phyloP scores from a whole-genome alignment of 169 alveolate species.

The Fabrea salina region DNA sequence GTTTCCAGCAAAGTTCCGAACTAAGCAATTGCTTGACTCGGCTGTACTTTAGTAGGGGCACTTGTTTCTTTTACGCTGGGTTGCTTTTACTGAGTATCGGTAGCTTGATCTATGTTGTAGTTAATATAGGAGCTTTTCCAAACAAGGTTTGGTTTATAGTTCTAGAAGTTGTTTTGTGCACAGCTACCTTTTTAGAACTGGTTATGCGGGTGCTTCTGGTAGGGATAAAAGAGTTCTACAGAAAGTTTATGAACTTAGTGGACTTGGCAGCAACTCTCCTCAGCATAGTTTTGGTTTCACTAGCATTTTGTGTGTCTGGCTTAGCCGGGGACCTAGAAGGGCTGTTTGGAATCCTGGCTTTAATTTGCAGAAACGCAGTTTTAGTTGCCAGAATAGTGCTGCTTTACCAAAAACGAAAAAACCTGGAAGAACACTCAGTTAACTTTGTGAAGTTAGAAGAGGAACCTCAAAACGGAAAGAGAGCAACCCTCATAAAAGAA shows the following conservation, averaged over 20 bases:
- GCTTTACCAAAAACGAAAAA: neutral
- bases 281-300: neutral
- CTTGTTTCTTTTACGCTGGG: no score
- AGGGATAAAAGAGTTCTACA: neutral
- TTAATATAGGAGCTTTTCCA: no score
- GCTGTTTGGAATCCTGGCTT: neutral
- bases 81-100: no score
- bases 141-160: neutral
- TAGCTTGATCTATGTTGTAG: no score
- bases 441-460: neutral
- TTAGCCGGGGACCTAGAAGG: neutral
- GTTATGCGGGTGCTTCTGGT: neutral
- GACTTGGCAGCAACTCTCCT: neutral
- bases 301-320: neutral
- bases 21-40: no score
- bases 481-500: neutral
- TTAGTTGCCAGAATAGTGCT: neutral
- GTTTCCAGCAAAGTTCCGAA: no score
- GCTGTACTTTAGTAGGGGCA: no score
- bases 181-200: neutral
- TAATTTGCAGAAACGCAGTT: neutral
- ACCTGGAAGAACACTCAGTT: neutral
- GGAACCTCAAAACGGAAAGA: neutral
- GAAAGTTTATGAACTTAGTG: neutral
- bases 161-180: neutral